Evolutionary conservation across 1,139 yeast genomes (phyloP), one percentile per base, ranked within the genome.

Genomic region (Suhomyces guaymorum): DNA sequence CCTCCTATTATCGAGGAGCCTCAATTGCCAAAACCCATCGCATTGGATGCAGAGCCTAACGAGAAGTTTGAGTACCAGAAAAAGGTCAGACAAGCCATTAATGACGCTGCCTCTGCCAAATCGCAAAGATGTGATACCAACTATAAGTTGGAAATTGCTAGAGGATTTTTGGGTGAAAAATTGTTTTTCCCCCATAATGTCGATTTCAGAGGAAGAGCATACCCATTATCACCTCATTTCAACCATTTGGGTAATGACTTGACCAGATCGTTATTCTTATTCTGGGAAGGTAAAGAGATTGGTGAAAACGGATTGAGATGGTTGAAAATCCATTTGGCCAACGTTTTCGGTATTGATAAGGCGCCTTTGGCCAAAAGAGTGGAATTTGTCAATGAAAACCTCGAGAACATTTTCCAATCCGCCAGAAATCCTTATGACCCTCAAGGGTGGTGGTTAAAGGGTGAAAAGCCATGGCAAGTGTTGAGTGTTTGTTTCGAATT

Each of bases 391-490:
- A 85, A 89, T 14, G 75, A 76, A 2, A 78, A 86, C 47, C 39
- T 88, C 37, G 81, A 76, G 3, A 70, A 81, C 15, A 68, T 89
- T 11, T 57, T 70, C 32, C 80, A 77, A 33, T 75, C 89, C 7
- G 97, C 95, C 0, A 70, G 66, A 26, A 68, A 85, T 51, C 98
- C 98, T 4, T 62, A 32, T 24, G 73, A 73, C 13, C 61, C 62
- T 24, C 58, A 70, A 28, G 73, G 78, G 10, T 85, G 95, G 88
- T 92, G 98, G 98, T 67, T 66, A 43, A 59, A 66, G 34, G 97
- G 95, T 1, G 97, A 90, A 47, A 84, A 88, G 49, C 97, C 98
- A 27, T 92, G 97, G 95, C 98, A 92, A 61, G 85, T 89, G 13
- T 69, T 92, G 41, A 86, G 96, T 10, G 82, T 89, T 4, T 87